Conservation (phyloP, 2,329 filamentous ascomycete species). For the Epichloe gansuensis region DNA sequence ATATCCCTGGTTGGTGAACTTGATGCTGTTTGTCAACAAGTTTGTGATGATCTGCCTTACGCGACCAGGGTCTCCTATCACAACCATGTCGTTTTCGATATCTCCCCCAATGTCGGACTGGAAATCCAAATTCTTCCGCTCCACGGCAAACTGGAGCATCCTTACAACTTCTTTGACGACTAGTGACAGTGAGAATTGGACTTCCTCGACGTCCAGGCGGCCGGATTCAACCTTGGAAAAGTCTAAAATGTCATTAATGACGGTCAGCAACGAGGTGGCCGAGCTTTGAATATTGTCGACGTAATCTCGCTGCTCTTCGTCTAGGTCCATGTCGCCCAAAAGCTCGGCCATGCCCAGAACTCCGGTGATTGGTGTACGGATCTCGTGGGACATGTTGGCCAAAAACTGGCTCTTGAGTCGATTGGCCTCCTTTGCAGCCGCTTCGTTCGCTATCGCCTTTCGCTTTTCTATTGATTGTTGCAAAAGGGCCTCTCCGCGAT, state of each 20-base stretch:
- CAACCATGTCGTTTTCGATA: constrained; percentile 55
- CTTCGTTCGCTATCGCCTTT: constrained; percentile 58
- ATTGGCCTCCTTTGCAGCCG: constrained; percentile 68
- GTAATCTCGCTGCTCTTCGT: constrained; percentile 59
- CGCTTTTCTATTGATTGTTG: constrained; percentile 56
- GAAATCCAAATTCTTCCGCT: constrained; percentile 66
- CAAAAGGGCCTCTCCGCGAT: constrained; percentile 48
- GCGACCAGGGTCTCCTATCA: constrained; percentile 75
- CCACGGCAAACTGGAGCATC: constrained; percentile 77
- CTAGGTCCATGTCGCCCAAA: constrained; percentile 52
- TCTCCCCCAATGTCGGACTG: constrained; percentile 49
- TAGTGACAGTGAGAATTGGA: constrained; percentile 63
- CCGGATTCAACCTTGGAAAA: constrained; percentile 80
- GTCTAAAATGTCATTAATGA: constrained; percentile 86
- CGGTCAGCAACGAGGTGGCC: constrained; percentile 67
- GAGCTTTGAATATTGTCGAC: constrained; percentile 69
- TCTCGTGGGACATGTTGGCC: constrained; percentile 73
- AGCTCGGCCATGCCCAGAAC: constrained; percentile 72
- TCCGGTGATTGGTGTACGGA: constrained; percentile 65
- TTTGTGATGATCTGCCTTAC: constrained; percentile 76
- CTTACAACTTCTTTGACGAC: constrained; percentile 70
- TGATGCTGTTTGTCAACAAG: constrained; percentile 63
- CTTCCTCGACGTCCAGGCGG: constrained; percentile 63
- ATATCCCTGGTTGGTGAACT: constrained; percentile 56
- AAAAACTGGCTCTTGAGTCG: constrained; percentile 69